phyloP scores from a whole-genome alignment of 139 green algal genomes.

The Chlamydomonas applanata region DNA sequence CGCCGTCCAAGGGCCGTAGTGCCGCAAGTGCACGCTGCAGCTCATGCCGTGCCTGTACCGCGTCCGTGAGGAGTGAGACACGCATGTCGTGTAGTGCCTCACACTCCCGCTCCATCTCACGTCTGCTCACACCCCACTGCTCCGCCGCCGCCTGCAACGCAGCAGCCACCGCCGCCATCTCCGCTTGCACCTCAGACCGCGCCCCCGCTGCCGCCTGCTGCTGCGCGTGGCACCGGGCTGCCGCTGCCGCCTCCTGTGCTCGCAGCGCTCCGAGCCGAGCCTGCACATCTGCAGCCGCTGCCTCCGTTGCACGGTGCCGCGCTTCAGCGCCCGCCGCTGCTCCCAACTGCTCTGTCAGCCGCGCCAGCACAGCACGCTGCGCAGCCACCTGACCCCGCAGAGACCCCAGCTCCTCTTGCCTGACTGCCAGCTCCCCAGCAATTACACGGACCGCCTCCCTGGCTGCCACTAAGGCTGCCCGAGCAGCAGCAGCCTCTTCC shows the following conservation, averaged over 20 bases:
- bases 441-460: too few relatives aligned
- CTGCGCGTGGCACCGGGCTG: neutral
- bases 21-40: neutral
- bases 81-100: constrained; percentile 6
- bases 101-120: constrained; percentile 4
- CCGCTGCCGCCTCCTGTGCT: neutral
- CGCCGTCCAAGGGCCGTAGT: neutral
- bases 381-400: neutral
- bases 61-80: neutral
- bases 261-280: neutral
- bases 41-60: constrained; percentile 6
- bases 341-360: neutral
- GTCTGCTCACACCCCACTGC: neutral
- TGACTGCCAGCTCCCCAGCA: neutral
- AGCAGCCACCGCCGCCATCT: neutral
- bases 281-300: neutral
- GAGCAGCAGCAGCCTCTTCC: too few relatives aligned
- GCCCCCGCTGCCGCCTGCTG: neutral
- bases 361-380: neutral
- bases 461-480: too few relatives aligned
- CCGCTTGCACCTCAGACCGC: neutral
- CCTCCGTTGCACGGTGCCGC: neutral
- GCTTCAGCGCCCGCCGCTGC: neutral
- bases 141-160: neutral
- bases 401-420: neutral